phyloP scores from a whole-genome alignment of 139 green algal species.

The Coelastrella sp. region DNA sequence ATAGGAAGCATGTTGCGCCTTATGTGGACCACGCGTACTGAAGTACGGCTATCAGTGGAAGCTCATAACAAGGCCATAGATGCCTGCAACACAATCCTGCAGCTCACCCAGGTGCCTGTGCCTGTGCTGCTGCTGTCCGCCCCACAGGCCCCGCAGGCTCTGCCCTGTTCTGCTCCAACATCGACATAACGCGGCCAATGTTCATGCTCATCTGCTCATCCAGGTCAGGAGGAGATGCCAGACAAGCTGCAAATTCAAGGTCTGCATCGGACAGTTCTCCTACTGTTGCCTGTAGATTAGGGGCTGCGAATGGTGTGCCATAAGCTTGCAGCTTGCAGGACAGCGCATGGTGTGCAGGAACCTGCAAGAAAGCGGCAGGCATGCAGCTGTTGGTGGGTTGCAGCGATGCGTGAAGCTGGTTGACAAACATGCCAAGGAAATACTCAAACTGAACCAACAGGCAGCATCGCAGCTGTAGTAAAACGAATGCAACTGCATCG shows the following conservation, averaged over 20 bases:
- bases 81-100: background rate
- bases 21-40: background rate
- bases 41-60: background rate
- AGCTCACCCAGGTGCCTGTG: background rate
- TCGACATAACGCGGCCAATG: conserved; percentile 9
- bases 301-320: conserved; percentile 41
- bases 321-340: conserved; percentile 37
- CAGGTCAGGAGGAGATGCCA: conserved; percentile 33
- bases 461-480: no score
- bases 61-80: background rate
- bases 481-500: no score
- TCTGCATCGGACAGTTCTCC: conserved; percentile 24
- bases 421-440: no score
- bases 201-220: conserved; percentile 46
- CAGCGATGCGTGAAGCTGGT: no score
- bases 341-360: conserved; percentile 38
- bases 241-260: conserved; percentile 34
- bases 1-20: no score
- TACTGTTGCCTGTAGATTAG: conserved; percentile 29
- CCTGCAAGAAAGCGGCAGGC: background rate
- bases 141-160: background rate
- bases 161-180: conserved; percentile 40
- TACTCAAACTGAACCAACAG: no score
- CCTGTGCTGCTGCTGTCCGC: background rate
- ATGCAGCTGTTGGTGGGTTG: no score